Percentiles rank a stretch among this genome's conserved stretches.
These are phyloP conservation scores for Trametes cingulata DNA, from an alignment of 768 basidiomycete species.

Conservation along the genomic window DNA sequence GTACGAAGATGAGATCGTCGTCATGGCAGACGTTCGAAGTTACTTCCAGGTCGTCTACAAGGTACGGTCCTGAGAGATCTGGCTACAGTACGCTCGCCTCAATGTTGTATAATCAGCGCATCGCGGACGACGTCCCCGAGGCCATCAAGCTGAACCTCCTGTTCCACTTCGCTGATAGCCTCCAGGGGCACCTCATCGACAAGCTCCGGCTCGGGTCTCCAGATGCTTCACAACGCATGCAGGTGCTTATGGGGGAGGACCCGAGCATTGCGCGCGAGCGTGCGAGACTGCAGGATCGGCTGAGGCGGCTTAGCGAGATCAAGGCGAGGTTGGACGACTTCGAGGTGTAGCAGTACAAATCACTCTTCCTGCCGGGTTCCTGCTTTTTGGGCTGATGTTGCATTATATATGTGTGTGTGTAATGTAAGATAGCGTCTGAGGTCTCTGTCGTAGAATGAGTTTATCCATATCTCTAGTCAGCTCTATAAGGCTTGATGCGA, in stretches of 20 bases:
- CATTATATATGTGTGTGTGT: no score
- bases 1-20: constrained; percentile 51
- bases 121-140: constrained; percentile 55
- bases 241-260: constrained; percentile 43
- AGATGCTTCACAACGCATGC: constrained; percentile 22
- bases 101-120: constrained; percentile 39
- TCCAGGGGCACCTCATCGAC: constrained; percentile 40
- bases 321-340: constrained; percentile 32
- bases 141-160: constrained; percentile 49
- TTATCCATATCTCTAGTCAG: no score
- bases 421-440: no score
- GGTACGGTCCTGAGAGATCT: constrained; percentile 41
- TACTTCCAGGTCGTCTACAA: constrained; percentile 63
- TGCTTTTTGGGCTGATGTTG: no score
- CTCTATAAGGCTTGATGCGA: no score
- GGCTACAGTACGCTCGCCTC: neutral
- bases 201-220: constrained; percentile 33
- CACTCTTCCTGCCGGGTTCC: no score
- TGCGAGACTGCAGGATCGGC: constrained; percentile 31
- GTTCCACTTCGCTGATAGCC: constrained; percentile 36
- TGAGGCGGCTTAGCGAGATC: constrained; percentile 36
- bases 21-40: constrained; percentile 70
- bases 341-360: neutral
- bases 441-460: no score
- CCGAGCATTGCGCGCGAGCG: constrained; percentile 35